phyloP scores from a whole-genome alignment of 1,139 yeast genomes.

The Lodderomyces orthopsilosis region DNA sequence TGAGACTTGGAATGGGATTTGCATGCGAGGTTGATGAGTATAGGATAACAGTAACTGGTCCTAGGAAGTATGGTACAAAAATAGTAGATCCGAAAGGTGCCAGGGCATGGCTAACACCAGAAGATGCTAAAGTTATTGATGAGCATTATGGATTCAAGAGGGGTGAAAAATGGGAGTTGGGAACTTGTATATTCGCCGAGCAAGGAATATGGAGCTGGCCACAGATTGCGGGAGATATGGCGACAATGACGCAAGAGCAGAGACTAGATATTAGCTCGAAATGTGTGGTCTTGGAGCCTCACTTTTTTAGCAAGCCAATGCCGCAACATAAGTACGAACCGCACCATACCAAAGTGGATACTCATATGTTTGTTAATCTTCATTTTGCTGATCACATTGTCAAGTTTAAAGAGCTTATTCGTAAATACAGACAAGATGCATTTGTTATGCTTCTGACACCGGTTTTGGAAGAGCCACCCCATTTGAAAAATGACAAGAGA shows the following conservation, averaged over 20 bases:
- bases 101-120: conserved; percentile 63
- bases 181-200: conserved; percentile 75
- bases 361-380: conserved; percentile 59
- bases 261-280: conserved; percentile 35
- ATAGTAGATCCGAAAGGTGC: conserved; percentile 65
- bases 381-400: conserved; percentile 60
- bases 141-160: conserved; percentile 68
- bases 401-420: conserved; percentile 45
- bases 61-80: conserved; percentile 56
- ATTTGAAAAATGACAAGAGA: conserved; percentile 47
- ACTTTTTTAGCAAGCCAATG: conserved; percentile 30
- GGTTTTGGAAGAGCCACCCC: conserved; percentile 77
- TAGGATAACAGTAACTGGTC: conserved; percentile 68
- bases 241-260: conserved; percentile 22
- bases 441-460: conserved; percentile 80
- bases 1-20: conserved; percentile 70
- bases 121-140: conserved; percentile 45
- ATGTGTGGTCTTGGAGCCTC: conserved; percentile 30
- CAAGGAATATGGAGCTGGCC: conserved; percentile 70
- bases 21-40: conserved; percentile 65
- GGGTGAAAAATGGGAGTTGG: conserved; percentile 60
- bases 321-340: conserved; percentile 12
- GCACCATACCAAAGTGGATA: conserved; percentile 34
- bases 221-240: conserved; percentile 23
- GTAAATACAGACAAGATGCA: conserved; percentile 43